These are phyloP conservation scores for Strobilomyces dryophilus DNA, from an alignment of 768 basidiomycete species.

Conservation along the genomic window DNA sequence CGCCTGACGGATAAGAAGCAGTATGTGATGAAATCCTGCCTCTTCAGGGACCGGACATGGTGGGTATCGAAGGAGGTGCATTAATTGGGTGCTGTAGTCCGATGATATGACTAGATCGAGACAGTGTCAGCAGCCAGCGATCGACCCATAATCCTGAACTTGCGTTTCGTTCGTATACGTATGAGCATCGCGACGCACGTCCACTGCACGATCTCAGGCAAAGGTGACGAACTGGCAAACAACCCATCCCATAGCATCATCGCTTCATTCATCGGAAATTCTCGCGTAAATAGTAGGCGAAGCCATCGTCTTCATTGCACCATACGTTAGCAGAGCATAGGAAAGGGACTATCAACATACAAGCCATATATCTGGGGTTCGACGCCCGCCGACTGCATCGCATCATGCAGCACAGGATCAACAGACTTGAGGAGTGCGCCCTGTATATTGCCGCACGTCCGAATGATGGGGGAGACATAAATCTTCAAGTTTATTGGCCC, in stretches of 20 bases:
- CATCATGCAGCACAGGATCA: conserved; percentile 75
- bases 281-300: conserved; percentile 87
- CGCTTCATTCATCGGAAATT: conserved; percentile 75
- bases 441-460: conserved; percentile 79
- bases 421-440: conserved; percentile 64
- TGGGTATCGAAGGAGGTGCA: conserved; percentile 84
- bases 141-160: conserved; percentile 26
- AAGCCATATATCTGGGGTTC: conserved; percentile 98
- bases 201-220: conserved; percentile 77
- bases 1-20: conserved; percentile 81
- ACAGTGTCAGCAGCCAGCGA: conserved; percentile 12
- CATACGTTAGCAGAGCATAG: conserved; percentile 13
- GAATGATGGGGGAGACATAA: conserved; percentile 81
- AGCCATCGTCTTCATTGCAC: conserved; percentile 74
- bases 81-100: conserved; percentile 85
- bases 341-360: conserved; percentile 42
- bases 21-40: conserved; percentile 50
- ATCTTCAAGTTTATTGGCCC: conserved; percentile 48
- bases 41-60: conserved; percentile 33
- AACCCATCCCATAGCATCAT: conserved; percentile 95
- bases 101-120: conserved; percentile 65
- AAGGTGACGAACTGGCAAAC: conserved; percentile 76
- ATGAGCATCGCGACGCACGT: conserved; percentile 94
- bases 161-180: conserved; percentile 85
- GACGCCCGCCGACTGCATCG: conserved; percentile 74